Conservation (phyloP, 129 eudicot species). For the Pittosporum tobira region DNA sequence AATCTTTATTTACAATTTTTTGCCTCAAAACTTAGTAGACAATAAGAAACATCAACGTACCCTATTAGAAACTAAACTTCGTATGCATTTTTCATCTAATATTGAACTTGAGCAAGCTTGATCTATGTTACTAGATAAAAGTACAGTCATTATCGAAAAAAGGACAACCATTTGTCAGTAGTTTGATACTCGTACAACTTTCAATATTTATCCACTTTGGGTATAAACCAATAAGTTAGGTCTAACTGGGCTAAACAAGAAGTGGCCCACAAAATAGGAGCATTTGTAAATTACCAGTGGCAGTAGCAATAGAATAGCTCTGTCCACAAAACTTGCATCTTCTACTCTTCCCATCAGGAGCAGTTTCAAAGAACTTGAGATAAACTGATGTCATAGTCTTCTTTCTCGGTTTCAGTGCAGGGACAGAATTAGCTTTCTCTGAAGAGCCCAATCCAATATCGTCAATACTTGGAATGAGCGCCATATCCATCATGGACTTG, state of each 20-base stretch:
- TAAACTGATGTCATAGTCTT: conserved; percentile 90
- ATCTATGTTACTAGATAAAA: background rate
- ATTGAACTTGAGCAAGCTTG: background rate
- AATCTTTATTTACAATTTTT: too few relatives aligned
- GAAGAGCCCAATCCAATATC: conserved; percentile 51
- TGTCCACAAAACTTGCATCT: conserved; percentile 96
- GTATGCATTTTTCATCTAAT: too few relatives aligned
- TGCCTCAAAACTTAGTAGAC: background rate
- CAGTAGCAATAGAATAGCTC: conserved; percentile 93
- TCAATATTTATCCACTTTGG: background rate
- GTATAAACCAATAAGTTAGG: background rate
- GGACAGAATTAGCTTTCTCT: conserved; percentile 45
- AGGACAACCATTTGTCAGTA: background rate
- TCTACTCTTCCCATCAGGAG: conserved; percentile 85
- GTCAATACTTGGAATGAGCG: conserved; percentile 50
- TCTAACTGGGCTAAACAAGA: background rate
- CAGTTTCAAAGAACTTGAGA: conserved; percentile 80
- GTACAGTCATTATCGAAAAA: background rate
- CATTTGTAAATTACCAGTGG: conserved; percentile 54
- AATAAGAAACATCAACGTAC: background rate
- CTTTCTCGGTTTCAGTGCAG: conserved; percentile 59
- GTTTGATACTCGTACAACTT: background rate
- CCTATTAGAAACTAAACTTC: background rate
- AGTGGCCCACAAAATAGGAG: background rate
- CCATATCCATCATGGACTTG: conserved; percentile 64